Percentiles rank a stretch among this genome's conserved stretches.
Evolutionary conservation across 768 basidiomycete species (phyloP).

Genomic region (Hygrophoropsis aurantiaca): DNA sequence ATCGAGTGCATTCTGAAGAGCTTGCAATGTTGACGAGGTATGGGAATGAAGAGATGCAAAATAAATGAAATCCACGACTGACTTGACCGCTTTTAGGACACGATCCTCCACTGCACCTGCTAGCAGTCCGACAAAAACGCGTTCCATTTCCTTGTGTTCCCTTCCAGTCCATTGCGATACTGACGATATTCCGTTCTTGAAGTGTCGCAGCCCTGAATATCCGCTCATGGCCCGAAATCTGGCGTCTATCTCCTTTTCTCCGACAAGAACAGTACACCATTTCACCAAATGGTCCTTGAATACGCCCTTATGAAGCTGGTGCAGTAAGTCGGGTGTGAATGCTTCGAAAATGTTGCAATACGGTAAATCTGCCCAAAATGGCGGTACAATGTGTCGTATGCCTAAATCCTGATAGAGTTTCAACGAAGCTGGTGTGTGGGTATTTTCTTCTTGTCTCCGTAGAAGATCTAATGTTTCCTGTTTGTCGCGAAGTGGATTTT

Average conservation of each 20-base stretch:
- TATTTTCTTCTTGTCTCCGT: not conserved
- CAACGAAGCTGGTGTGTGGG: not conserved
- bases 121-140: slow-evolving; percentile 24
- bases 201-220: slow-evolving; percentile 26
- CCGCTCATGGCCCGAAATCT: slow-evolving; percentile 31
- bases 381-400: slow-evolving; percentile 12
- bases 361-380: slow-evolving; percentile 42
- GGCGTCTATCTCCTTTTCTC: slow-evolving; percentile 35
- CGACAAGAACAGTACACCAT: slow-evolving; percentile 20
- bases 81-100: slow-evolving; percentile 21
- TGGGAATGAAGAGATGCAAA: slow-evolving; percentile 7
- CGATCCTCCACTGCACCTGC: slow-evolving; percentile 15
- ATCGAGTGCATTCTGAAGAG: too few relatives aligned
- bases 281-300: slow-evolving; percentile 32
- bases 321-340: slow-evolving; percentile 42
- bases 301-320: slow-evolving; percentile 47
- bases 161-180: slow-evolving; percentile 31
- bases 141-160: slow-evolving; percentile 30
- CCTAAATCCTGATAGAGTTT: slow-evolving; percentile 4
- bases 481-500: not conserved
- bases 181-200: slow-evolving; percentile 28
- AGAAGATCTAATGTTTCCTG: not conserved
- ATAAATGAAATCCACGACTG: slow-evolving; percentile 22
- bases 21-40: too few relatives aligned
- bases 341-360: slow-evolving; percentile 36